Base-by-base conservation (phyloP, 257 asterid genomes). In the Capsicum baccatum region DNA sequence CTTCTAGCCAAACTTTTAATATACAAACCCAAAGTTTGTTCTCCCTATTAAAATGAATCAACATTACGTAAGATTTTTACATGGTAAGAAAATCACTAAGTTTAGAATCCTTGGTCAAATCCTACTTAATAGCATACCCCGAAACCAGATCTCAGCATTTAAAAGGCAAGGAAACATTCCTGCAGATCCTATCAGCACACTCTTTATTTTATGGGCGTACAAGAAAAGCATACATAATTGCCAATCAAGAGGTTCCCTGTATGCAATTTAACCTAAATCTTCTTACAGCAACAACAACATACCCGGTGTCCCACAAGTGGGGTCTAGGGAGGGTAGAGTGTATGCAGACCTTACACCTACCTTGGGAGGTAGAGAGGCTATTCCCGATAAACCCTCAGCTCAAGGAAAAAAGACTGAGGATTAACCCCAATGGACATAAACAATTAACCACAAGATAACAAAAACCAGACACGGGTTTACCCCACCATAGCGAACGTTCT, bases 51-150 rank as follows among this genome's bases (percentile, higher is more conserved):
- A 78, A 71, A 78, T 78, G 50, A 26, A 54, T 56, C 50, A 54
- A 33, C 48, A 52, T 78, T 33, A 78, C 1, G 6, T 54, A 33
- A 54, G 64, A 54, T 78, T 19, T 76, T 19, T 52, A 76, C 62
- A 76, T 76, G 21, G 62, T 13, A 21, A 76, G 63, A 21, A 76
- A 78, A 78, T 54, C 64, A 78, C 19, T 15, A 78, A 15, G 12
- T 26, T 78, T 54, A 33, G 82, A 9, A 78, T 26, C 48, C 50
- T 52, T 9, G 26, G 63, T 76, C 63, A 54, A 52, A 54, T 78
- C 82, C 33, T 54, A 78, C 66, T 26, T 13, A 54, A 52, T 78
- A 78, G 64, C 82, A 78, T 78, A 54, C 82, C 17, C 82, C 17
- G 6, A 54, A 78, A 78, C 50, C 82, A 78, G 63, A 14, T 54